Evolutionary conservation across 2,329 filamentous ascomycete species (phyloP).

Genomic region (Parafenestella ontariensis): DNA sequence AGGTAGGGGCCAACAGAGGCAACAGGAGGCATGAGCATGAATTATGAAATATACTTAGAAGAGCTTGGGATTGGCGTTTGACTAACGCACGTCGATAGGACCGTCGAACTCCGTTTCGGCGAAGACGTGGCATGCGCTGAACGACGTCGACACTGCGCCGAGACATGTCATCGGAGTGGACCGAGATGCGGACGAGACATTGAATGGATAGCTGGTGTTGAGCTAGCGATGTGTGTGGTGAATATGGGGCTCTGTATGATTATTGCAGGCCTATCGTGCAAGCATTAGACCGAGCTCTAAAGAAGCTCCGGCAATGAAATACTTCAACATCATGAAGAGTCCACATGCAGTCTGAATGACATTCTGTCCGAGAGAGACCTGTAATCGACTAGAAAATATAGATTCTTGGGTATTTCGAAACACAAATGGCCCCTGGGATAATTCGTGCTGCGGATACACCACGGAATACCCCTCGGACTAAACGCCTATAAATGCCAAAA

Average conservation of each 20-base stretch:
- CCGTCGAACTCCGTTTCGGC: background rate
- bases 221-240: background rate
- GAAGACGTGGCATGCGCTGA: background rate
- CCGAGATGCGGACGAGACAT: background rate
- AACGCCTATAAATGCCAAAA: too few species aligned
- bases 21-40: constrained; percentile 41
- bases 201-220: background rate
- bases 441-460: too few species aligned
- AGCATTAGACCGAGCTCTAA: constrained; percentile 16
- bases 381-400: too few species aligned
- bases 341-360: background rate
- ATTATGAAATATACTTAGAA: constrained; percentile 19
- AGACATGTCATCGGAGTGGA: background rate
- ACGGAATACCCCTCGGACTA: too few species aligned
- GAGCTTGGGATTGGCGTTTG: constrained; percentile 30
- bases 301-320: constrained; percentile 20
- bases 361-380: too few species aligned
- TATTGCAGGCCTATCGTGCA: constrained; percentile 17
- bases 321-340: constrained; percentile 2
- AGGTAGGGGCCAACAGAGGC: constrained; percentile 41
- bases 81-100: constrained; percentile 12
- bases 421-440: too few species aligned
- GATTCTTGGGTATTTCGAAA: too few species aligned
- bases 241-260: constrained; percentile 16
- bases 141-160: background rate